Evolutionary conservation across 2,329 filamentous ascomycete species (phyloP), one percentile per base, ranked within the genome.

Genomic region (Pyrenophora teres): DNA sequence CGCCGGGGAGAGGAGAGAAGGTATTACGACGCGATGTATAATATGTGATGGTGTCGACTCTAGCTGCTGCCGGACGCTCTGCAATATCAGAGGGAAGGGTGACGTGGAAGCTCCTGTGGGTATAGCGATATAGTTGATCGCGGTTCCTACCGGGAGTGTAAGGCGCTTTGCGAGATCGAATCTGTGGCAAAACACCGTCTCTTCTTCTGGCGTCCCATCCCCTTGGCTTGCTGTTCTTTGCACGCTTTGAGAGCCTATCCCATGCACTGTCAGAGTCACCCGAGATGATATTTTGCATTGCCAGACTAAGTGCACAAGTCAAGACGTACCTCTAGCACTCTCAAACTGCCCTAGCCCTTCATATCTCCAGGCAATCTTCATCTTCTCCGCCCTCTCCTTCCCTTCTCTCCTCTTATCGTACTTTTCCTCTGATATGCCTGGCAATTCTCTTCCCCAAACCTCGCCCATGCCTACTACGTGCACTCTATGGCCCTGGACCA

Each of bases 331-430:
- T 86, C 85, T 82, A 65, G 76, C 78, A 60, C 80, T 81, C 36
- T 85, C 85, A 63, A 86, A 87, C 59, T 88, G 87, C 13, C 89
- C 88, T 46, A 97, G 75, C 30, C 86, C 83, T 74, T 97, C 92
- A 76, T 99, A 99, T 72, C 94, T 83, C 94, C 94, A 99, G 3
- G 94, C 94, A 78, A 99, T 99, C 78, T 96, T 97, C 94, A 99
- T 97, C 74, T 87, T 92, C 27, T 80, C 70, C 38, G 69, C 63
- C 62, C 59, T 47, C 56, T 80, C 76, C 46, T 64, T 65, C 12
- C 62, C 65, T 39, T 62, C 59, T 68, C 50, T 62, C 35, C 54
- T 60, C 40, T 62, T 67, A 19, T 64, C 65, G 47, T 33, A 60
- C 71, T 76, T 72, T 72, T 77, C 62, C 60, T 69, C 73, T 40